phyloP scores from a whole-genome alignment of 75 land plant genomes.

The Pseudotsuga menziesii region DNA sequence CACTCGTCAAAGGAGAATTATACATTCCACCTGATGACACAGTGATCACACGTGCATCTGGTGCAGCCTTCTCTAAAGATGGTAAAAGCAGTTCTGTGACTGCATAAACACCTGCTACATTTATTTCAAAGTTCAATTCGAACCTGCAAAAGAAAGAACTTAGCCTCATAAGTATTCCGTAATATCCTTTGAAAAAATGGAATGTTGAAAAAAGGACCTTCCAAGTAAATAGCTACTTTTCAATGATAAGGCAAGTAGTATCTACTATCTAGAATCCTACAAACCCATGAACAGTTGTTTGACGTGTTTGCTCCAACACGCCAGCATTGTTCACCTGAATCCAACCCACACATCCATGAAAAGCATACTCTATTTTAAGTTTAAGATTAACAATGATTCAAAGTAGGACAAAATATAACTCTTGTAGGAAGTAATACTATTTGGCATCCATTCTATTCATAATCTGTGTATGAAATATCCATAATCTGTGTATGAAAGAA shows the following conservation, averaged over 20 bases:
- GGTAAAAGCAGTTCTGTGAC: conserved; percentile 83
- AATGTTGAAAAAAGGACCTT: background rate
- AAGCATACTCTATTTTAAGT: background rate
- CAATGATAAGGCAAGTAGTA: background rate
- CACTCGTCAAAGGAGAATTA: conserved; percentile 50
- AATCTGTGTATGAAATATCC: too few relatives aligned
- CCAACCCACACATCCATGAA: background rate
- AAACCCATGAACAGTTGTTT: conserved; percentile 73
- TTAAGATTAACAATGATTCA: too few relatives aligned
- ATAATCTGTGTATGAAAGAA: background rate
- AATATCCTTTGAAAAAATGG: background rate
- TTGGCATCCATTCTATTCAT: too few relatives aligned
- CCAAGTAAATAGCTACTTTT: background rate
- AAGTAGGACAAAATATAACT: too few relatives aligned
- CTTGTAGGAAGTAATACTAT: too few relatives aligned
- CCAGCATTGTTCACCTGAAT: conserved; percentile 98
- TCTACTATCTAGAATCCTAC: conserved; percentile 2
- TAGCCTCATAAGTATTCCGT: background rate
- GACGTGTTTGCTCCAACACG: conserved; percentile 57
- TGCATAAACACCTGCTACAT: conserved; percentile 74
- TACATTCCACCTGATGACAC: conserved; percentile 98
- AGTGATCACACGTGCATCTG: conserved; percentile 87
- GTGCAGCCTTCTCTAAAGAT: conserved; percentile 75
- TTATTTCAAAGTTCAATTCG: conserved; percentile 88
- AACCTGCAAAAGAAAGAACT: conserved; percentile 37